Base-by-base conservation (phyloP, 169 alveolate genomes). In the Plasmodium yoelii region DNA sequence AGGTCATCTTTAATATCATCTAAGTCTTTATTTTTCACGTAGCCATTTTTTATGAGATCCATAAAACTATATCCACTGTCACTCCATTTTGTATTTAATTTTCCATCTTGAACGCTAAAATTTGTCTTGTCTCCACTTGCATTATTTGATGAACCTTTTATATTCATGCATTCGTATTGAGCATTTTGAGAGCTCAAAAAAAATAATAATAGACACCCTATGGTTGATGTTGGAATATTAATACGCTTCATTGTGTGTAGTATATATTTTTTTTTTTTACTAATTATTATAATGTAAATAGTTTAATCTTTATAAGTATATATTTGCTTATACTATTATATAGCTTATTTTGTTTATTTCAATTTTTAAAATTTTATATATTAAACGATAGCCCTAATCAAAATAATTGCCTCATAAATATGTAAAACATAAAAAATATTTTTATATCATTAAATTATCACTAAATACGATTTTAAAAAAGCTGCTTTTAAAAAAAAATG, bases 1-100 rank as follows among this genome's bases (percentile, higher is more conserved):
- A 75, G 26, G 4, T 75, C 49, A 56, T 75, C 88, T 53, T 75
- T 75, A 64, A 75, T 56, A 13, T 75, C 72, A 39, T 75, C 88
- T 63, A 75, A 61, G 51, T 75, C 70, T 49, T 46, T 44, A 61
- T 51, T 75, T 49, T 46, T 47, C 64, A 61, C 61, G 42, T 75
- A 75, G 28, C 75, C 75, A 61, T 75, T 61, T 75, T 60, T 75
- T 22, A 75, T 34, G 12, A 75, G 49, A 47, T 75, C 88, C 75
- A 49, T 63, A 39, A 61, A 63, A 75, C 47, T 63, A 22, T 61
- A 61, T 28, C 88, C 88, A 13, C 24, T 63, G 26, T 75, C 53
- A 63, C 88, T 75, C 88, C 88, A 75, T 46, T 61, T 53, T 12
- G 88, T 46, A 12, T 73, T 22, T 15, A 61, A 65, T 19, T 42